Percentiles rank a stretch among this genome's conserved stretches.
These are phyloP conservation scores for Sphaceloma murrayae DNA, from an alignment of 2,329 filamentous ascomycete species.

Conservation along the genomic window DNA sequence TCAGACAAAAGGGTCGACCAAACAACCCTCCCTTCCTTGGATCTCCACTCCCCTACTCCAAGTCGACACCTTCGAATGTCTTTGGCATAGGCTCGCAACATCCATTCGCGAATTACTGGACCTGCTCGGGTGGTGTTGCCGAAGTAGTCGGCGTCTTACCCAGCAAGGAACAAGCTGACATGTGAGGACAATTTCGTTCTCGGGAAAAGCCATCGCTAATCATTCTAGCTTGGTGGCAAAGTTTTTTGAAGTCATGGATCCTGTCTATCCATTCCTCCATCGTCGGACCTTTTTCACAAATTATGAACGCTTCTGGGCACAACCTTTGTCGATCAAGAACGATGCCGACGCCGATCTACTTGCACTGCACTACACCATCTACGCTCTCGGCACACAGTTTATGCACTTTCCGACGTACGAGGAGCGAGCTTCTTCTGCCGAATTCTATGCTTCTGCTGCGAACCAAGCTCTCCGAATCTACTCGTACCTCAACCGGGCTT, in stretches of 20 bases:
- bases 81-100: constrained; percentile 74
- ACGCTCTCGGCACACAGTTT: constrained; percentile 71
- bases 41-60: constrained; percentile 63
- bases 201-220: not conserved
- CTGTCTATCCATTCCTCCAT: constrained; percentile 73
- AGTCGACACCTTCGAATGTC: constrained; percentile 62
- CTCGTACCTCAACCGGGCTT: constrained; percentile 67
- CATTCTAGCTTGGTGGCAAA: constrained; percentile 39
- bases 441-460: constrained; percentile 66
- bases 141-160: constrained; percentile 69
- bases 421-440: constrained; percentile 64
- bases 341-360: constrained; percentile 58
- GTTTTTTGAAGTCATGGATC: constrained; percentile 56
- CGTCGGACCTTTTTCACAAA: constrained; percentile 66
- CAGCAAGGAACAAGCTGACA: constrained; percentile 65
- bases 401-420: constrained; percentile 48
- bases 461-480: constrained; percentile 68
- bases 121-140: constrained; percentile 55
- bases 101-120: constrained; percentile 79
- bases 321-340: constrained; percentile 49
- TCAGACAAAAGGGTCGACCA: constrained; percentile 6
- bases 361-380: constrained; percentile 65
- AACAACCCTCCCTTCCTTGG: constrained; percentile 45
- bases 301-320: constrained; percentile 68
- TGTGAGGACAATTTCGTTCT: constrained; percentile 28